Percentiles rank a stretch among this genome's conserved stretches.
These are phyloP conservation scores for Ambrosiella beaveri DNA, from an alignment of 2,329 filamentous ascomycete genomes.

Conservation along the genomic window DNA sequence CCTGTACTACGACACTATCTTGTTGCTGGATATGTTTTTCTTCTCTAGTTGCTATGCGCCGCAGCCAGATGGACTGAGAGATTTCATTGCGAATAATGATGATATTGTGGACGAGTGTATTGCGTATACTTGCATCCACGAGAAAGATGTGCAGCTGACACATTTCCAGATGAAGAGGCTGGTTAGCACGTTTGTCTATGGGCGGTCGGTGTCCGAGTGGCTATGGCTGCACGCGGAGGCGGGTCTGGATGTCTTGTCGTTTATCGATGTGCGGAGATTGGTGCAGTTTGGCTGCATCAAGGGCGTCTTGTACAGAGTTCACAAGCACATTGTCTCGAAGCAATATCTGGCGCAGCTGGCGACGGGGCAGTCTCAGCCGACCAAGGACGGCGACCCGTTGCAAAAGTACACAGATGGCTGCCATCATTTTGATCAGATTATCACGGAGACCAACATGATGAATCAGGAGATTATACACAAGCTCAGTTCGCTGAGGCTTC, in stretches of 20 bases:
- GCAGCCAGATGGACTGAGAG: constrained; percentile 50
- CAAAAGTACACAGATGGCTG: constrained; percentile 55
- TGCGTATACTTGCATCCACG: constrained; percentile 51
- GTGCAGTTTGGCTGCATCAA: constrained; percentile 96
- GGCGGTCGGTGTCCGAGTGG: constrained; percentile 76
- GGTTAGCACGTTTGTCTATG: constrained; percentile 70
- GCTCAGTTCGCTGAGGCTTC: constrained; percentile 39
- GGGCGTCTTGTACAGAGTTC: constrained; percentile 78
- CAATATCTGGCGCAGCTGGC: constrained; percentile 41
- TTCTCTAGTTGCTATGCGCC: constrained; percentile 83
- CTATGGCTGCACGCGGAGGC: constrained; percentile 54
- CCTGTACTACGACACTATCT: constrained; percentile 78
- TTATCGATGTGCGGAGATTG: constrained; percentile 75
- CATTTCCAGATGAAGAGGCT: constrained; percentile 60
- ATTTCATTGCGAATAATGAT: constrained; percentile 59
- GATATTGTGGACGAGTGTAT: constrained; percentile 74
- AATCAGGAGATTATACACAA: constrained; percentile 54
- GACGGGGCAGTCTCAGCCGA: constrained; percentile 31
- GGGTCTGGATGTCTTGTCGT: constrained; percentile 47
- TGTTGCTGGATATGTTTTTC: constrained; percentile 88
- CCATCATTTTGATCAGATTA: constrained; percentile 68
- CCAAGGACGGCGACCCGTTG: constrained; percentile 32
- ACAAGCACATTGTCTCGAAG: constrained; percentile 69
- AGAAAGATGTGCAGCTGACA: constrained; percentile 24
- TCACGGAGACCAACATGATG: constrained; percentile 53